Conservation (phyloP, 1,284 basidiomycete genomes). For the Retiboletus fuscus region DNA sequence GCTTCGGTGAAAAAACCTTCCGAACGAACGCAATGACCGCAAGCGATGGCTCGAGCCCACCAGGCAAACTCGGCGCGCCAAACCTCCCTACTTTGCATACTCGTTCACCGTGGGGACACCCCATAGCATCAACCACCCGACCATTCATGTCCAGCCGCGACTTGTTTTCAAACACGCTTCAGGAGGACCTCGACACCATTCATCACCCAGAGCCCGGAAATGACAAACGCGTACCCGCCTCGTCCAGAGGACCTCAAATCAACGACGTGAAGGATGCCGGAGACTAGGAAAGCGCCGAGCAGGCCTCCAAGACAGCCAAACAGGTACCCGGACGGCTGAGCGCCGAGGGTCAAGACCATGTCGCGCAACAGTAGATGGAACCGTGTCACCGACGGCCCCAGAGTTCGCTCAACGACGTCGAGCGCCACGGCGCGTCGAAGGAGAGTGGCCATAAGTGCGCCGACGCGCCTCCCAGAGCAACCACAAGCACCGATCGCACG, state of each 20-base stretch:
- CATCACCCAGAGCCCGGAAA: conserved; percentile 66
- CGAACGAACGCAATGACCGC: conserved; percentile 13
- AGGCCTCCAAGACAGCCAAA: conserved; percentile 61
- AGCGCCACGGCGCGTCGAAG: conserved; percentile 54
- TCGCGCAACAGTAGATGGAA: conserved; percentile 60
- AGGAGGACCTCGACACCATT: conserved; percentile 65
- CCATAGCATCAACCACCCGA: conserved; percentile 60
- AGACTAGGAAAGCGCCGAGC: conserved; percentile 66
- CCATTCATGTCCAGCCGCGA: conserved; percentile 62
- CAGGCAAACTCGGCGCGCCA: conserved; percentile 22
- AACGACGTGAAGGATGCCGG: conserved; percentile 66
- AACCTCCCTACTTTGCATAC: conserved; percentile 58
- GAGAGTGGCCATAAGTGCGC: conserved; percentile 61
- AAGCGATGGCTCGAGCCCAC: conserved; percentile 32
- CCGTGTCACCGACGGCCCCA: conserved; percentile 58
- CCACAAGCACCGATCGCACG: conserved; percentile 55
- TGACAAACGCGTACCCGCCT: conserved; percentile 56
- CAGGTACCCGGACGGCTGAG: conserved; percentile 44
- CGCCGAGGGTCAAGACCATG: conserved; percentile 50
- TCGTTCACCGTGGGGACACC: conserved; percentile 61
- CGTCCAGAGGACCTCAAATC: conserved; percentile 67
- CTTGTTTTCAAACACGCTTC: conserved; percentile 59
- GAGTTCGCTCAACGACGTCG: conserved; percentile 54
- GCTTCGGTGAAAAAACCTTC: background rate
- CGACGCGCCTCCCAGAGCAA: conserved; percentile 54